phyloP scores from a whole-genome alignment of 176 grass and related monocot genomes.

The Chrysopogon serrulatus region DNA sequence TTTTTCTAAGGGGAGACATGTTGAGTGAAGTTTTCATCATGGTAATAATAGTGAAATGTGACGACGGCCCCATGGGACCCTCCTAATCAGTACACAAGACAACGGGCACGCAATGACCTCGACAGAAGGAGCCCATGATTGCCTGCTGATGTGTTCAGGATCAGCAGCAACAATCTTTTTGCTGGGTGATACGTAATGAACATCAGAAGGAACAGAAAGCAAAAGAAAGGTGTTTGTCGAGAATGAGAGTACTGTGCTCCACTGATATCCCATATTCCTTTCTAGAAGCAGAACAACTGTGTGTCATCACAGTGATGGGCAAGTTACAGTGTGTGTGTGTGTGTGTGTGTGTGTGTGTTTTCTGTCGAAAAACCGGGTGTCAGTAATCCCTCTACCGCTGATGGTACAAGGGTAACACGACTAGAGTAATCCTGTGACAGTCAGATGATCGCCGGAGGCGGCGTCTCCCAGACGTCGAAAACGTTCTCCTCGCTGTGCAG shows the following conservation, averaged over 20 bases:
- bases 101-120: not conserved
- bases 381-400: not conserved
- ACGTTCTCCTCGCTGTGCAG: constrained; percentile 81
- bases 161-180: not conserved
- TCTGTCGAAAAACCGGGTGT: constrained; percentile 2
- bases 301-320: not conserved
- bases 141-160: not conserved
- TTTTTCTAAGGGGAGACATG: not conserved
- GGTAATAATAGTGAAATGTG: not conserved
- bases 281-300: not conserved
- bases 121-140: not conserved
- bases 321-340: not conserved
- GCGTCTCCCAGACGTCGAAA: constrained; percentile 86
- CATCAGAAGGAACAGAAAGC: not conserved
- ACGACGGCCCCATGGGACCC: not conserved
- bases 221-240: not conserved
- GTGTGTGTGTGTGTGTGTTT: not conserved
- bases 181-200: constrained; percentile 3
- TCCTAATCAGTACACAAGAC: not conserved
- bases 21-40: not conserved
- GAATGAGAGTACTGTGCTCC: not conserved
- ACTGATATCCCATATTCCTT: not conserved
- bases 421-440: not conserved
- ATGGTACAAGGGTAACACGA: not conserved
- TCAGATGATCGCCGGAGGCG: constrained; percentile 66